Evolutionary conservation across 108 stramenopile species (phyloP).

Genomic region (Nitzschia putrida): DNA sequence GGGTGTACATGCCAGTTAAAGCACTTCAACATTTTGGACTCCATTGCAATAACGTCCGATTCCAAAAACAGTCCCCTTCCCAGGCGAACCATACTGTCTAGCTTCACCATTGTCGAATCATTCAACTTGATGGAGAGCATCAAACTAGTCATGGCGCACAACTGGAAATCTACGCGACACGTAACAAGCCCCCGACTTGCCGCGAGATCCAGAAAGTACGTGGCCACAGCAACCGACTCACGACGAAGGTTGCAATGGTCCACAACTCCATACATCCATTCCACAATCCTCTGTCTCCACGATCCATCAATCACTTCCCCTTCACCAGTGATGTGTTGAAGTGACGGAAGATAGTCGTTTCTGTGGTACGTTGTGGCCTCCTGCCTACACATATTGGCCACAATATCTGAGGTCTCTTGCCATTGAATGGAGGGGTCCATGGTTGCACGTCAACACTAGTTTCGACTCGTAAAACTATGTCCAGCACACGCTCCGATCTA

Average conservation of each 20-base stretch:
- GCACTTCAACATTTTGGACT: conserved; percentile 51
- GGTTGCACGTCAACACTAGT: background rate
- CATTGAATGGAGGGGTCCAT: conserved; percentile 18
- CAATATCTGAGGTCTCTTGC: conserved; percentile 35
- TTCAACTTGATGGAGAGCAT: conserved; percentile 76
- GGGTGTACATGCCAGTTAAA: conserved; percentile 77
- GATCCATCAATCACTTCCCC: conserved; percentile 45
- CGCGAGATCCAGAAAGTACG: conserved; percentile 65
- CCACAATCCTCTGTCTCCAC: conserved; percentile 66
- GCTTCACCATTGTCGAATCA: conserved; percentile 60
- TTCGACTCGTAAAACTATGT: background rate
- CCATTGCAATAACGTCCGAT: conserved; percentile 69
- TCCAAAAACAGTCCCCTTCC: conserved; percentile 62
- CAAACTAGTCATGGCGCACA: conserved; percentile 75
- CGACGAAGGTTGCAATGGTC: conserved; percentile 64
- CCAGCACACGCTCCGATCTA: background rate
- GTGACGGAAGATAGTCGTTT: conserved; percentile 32
- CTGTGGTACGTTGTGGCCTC: conserved; percentile 43
- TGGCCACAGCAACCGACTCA: conserved; percentile 63
- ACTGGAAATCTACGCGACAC: conserved; percentile 54
- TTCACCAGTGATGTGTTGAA: conserved; percentile 9
- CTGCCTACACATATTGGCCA: conserved; percentile 38
- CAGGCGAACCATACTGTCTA: conserved; percentile 58
- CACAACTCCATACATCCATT: conserved; percentile 81
- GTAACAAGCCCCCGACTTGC: conserved; percentile 31